phyloP scores from a whole-genome alignment of 805 yeast species.

The Sugiyamaella smithiae region DNA sequence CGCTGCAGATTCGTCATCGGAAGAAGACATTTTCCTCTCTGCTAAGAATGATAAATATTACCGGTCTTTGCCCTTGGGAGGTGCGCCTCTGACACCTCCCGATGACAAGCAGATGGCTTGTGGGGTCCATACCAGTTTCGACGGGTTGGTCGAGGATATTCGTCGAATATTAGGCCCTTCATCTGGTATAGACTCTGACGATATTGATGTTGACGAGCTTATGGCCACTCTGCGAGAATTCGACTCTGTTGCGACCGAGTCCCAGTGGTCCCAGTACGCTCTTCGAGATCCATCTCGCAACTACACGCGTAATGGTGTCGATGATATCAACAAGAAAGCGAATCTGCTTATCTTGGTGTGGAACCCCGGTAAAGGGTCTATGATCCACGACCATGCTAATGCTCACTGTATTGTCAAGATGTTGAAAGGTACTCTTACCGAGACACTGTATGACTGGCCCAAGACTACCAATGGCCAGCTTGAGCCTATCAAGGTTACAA shows the following conservation, averaged over 20 bases:
- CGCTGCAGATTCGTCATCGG: slow-evolving; percentile 1
- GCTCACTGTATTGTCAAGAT: slow-evolving; percentile 77
- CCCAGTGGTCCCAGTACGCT: slow-evolving; percentile 61
- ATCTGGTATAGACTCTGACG: slow-evolving; percentile 41
- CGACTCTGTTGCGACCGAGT: slow-evolving; percentile 37
- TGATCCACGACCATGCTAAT: slow-evolving; percentile 71
- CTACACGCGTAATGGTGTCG: slow-evolving; percentile 71
- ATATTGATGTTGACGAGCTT: slow-evolving; percentile 51
- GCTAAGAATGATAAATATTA: no score
- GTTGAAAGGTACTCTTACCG: slow-evolving; percentile 56
- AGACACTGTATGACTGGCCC: slow-evolving; percentile 55
- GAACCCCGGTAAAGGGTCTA: slow-evolving; percentile 63
- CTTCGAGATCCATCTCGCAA: slow-evolving; percentile 45
- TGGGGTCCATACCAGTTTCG: slow-evolving; percentile 9
- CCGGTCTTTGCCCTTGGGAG: background rate
- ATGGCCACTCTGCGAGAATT: slow-evolving; percentile 48
- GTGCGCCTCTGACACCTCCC: slow-evolving; percentile 1
- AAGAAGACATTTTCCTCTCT: background rate
- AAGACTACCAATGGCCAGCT: slow-evolving; percentile 27
- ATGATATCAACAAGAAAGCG: slow-evolving; percentile 67
- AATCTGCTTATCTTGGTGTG: slow-evolving; percentile 65
- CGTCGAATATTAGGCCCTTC: slow-evolving; percentile 37
- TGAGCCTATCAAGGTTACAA: slow-evolving; percentile 30
- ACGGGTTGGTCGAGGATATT: slow-evolving; percentile 35
- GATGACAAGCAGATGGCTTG: background rate